Evolutionary conservation across 805 yeast species (phyloP).

Genomic region (Ogataea sp.): DNA sequence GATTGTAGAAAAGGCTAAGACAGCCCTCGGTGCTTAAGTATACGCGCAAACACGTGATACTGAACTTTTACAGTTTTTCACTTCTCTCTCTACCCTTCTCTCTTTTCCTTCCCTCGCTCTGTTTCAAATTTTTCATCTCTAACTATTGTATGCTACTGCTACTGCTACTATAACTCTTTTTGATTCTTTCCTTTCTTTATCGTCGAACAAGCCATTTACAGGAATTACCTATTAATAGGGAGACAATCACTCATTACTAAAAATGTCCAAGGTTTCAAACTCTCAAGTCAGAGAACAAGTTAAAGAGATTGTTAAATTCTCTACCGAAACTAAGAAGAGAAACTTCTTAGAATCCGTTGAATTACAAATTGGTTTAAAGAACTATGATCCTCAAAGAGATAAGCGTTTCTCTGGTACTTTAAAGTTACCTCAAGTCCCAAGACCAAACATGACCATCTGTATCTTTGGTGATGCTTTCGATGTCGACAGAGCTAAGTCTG

Average conservation of each 20-base stretch:
- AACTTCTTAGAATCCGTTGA: conserved; percentile 99
- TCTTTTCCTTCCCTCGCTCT: too few relatives aligned
- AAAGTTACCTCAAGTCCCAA: conserved; percentile 97
- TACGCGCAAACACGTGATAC: too few relatives aligned
- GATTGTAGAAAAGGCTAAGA: too few relatives aligned
- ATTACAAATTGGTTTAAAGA: conserved; percentile 98
- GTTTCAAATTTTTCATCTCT: too few relatives aligned
- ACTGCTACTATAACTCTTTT: neutral
- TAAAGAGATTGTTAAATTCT: conserved; percentile 80
- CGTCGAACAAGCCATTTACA: conserved; percentile 46
- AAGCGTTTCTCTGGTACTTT: conserved; percentile 99
- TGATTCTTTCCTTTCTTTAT: conserved; percentile 3
- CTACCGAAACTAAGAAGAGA: conserved; percentile 97
- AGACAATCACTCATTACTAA: conserved; percentile 45
- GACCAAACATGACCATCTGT: conserved; percentile 99
- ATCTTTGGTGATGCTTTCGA: conserved; percentile 99
- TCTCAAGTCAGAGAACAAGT: conserved; percentile 96
- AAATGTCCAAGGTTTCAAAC: conserved; percentile 84
- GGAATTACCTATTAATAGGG: conserved; percentile 53
- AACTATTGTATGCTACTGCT: neutral
- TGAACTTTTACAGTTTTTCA: too few relatives aligned
- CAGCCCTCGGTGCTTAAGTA: too few relatives aligned
- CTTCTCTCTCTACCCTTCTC: neutral
- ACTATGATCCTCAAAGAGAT: conserved; percentile 99
- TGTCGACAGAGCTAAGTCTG: conserved; percentile 99